Evolutionary conservation across 2,329 filamentous ascomycete species (phyloP).

Genomic region (Coniochaeta prunicola): DNA sequence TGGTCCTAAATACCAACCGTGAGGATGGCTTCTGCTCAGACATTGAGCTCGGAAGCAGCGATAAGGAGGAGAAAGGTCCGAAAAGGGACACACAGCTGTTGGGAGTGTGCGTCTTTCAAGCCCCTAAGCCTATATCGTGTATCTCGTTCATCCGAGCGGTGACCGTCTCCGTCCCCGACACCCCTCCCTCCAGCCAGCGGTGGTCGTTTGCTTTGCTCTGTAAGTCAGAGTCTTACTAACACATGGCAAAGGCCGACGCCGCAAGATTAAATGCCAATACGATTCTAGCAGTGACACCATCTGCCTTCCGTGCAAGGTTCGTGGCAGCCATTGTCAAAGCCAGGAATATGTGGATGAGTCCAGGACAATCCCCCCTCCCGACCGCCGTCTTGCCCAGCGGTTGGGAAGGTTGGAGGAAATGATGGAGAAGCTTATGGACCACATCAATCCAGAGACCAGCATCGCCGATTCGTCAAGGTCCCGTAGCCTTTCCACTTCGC

Average conservation of each 20-base stretch:
- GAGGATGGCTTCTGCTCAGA: conserved; percentile 1
- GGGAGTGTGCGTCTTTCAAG: conserved; percentile 36
- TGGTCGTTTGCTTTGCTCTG: too few species aligned
- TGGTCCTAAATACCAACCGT: background rate
- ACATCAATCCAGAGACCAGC: conserved; percentile 18
- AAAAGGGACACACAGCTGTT: conserved; percentile 48
- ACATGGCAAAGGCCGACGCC: conserved; percentile 24
- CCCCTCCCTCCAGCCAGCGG: too few species aligned
- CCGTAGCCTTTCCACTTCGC: conserved; percentile 9
- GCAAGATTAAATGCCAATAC: conserved; percentile 42
- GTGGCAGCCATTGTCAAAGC: conserved; percentile 33
- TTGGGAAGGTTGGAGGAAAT: conserved; percentile 38
- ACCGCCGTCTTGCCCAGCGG: conserved; percentile 32
- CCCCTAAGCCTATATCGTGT: too few species aligned
- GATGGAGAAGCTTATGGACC: conserved; percentile 37
- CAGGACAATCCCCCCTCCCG: conserved; percentile 18
- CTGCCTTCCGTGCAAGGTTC: conserved; percentile 35
- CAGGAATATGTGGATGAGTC: conserved; percentile 35
- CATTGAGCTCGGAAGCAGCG: conserved; percentile 11
- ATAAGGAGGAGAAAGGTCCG: conserved; percentile 35
- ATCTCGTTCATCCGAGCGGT: background rate
- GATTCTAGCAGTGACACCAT: conserved; percentile 26
- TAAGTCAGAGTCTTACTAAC: background rate
- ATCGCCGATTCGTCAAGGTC: conserved; percentile 9
- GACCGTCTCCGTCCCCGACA: background rate